Conservation (phyloP, 192 early-diverging fungal genomes). For the Mycoemilia scoparia region DNA sequence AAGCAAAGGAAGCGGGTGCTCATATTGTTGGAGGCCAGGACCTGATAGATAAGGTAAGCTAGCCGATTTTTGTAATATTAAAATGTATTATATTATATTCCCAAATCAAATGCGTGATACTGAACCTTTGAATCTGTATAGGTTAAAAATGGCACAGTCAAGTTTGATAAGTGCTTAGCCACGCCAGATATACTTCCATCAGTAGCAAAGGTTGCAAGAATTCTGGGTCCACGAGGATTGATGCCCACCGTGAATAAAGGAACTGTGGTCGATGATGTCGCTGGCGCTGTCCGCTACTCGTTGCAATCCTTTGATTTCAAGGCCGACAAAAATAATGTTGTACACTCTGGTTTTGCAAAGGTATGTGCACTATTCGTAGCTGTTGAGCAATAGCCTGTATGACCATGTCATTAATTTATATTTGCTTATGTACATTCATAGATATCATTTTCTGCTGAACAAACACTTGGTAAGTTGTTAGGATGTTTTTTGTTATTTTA, state of each 20-base stretch:
- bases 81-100: slow-evolving; percentile 5
- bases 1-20: slow-evolving; percentile 63
- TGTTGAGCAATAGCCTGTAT: too few species aligned
- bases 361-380: too few species aligned
- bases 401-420: slow-evolving; percentile 2
- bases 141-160: slow-evolving; percentile 42
- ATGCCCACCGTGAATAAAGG: slow-evolving; percentile 83
- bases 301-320: slow-evolving; percentile 57
- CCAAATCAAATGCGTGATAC: slow-evolving; percentile 1
- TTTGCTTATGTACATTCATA: not conserved
- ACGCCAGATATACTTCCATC: slow-evolving; percentile 79
- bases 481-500: not conserved
- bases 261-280: slow-evolving; percentile 66
- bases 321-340: slow-evolving; percentile 48
- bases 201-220: slow-evolving; percentile 70
- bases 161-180: slow-evolving; percentile 71
- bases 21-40: slow-evolving; percentile 74
- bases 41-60: slow-evolving; percentile 46
- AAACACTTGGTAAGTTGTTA: slow-evolving; percentile 6
- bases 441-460: slow-evolving; percentile 6
- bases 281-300: slow-evolving; percentile 37
- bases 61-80: too few species aligned
- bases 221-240: slow-evolving; percentile 86
- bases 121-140: slow-evolving; percentile 6
- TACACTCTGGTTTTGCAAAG: slow-evolving; percentile 40